phyloP scores from a whole-genome alignment of 164 flowering plant genomes.

The Piper betle region DNA sequence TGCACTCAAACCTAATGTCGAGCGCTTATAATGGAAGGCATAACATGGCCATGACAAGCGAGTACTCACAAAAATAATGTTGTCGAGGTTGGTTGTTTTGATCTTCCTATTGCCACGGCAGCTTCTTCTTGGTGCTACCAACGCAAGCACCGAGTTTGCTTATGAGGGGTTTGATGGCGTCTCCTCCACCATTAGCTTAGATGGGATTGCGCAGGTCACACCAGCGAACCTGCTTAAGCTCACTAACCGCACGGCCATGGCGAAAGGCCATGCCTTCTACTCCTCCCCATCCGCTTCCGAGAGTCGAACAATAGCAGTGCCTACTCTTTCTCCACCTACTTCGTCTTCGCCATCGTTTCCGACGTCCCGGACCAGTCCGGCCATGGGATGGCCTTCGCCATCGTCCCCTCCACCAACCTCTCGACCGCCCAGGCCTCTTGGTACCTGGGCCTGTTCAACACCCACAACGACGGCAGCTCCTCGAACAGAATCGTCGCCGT shows the following conservation, averaged over 20 bases:
- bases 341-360: slow-evolving; percentile 17
- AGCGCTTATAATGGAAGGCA: too few species aligned
- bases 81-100: not conserved
- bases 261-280: slow-evolving; percentile 10
- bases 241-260: not conserved
- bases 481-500: slow-evolving; percentile 12
- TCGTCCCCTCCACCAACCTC: slow-evolving; percentile 10
- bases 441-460: slow-evolving; percentile 17
- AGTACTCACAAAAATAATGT: not conserved
- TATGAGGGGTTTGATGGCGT: slow-evolving; percentile 1
- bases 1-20: too few species aligned
- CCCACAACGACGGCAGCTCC: slow-evolving; percentile 2
- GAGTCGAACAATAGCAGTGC: slow-evolving; percentile 1
- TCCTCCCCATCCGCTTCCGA: slow-evolving; percentile 8
- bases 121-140: not conserved
- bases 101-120: not conserved
- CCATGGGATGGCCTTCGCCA: slow-evolving; percentile 18
- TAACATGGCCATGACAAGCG: too few species aligned
- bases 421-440: slow-evolving; percentile 2
- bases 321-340: slow-evolving; percentile 21
- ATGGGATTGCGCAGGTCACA: slow-evolving; percentile 5
- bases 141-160: not conserved
- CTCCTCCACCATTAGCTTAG: slow-evolving; percentile 1
- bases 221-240: slow-evolving; percentile 5
- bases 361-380: not conserved